These are phyloP conservation scores for Hepatocystis sp. DNA, from an alignment of 169 alveolate species.

Conservation along the genomic window DNA sequence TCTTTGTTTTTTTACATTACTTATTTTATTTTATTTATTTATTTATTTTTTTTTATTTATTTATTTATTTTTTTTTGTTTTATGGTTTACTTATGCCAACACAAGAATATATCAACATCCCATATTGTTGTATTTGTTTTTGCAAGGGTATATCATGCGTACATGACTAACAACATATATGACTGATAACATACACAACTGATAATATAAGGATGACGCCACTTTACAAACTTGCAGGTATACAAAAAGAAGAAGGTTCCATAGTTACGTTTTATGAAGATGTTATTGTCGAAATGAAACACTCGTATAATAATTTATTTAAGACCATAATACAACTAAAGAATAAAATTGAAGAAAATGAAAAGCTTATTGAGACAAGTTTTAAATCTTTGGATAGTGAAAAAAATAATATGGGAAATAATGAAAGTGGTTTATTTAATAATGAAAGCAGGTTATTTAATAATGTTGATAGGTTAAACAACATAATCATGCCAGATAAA, in stretches of 20 bases:
- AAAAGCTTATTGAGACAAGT: neutral
- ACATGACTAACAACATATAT: no score
- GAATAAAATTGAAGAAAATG: conserved; percentile 17
- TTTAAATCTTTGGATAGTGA: neutral
- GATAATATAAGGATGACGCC: conserved; percentile 8
- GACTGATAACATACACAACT: neutral
- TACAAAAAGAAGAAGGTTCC: neutral
- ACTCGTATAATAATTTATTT: conserved; percentile 19
- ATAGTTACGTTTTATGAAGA: conserved; percentile 50
- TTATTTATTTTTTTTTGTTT: no score
- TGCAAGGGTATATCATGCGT: no score
- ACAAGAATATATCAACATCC: neutral
- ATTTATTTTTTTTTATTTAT: no score
- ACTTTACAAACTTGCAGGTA: conserved; percentile 18
- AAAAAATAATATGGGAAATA: neutral
- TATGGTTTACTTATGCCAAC: conserved; percentile 1
- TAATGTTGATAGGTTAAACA: no score
- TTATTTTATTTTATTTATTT: no score
- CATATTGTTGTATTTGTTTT: no score
- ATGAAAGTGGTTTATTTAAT: no score
- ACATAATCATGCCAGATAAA: no score
- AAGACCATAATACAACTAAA: conserved; percentile 13
- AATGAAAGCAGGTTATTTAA: no score
- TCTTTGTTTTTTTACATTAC: no score
- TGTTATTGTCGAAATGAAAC: conserved; percentile 25